Evolutionary conservation across 2,329 filamentous ascomycete genomes (phyloP), one percentile per base, ranked within the genome.

Genomic region (Knoxdaviesia proteae): DNA sequence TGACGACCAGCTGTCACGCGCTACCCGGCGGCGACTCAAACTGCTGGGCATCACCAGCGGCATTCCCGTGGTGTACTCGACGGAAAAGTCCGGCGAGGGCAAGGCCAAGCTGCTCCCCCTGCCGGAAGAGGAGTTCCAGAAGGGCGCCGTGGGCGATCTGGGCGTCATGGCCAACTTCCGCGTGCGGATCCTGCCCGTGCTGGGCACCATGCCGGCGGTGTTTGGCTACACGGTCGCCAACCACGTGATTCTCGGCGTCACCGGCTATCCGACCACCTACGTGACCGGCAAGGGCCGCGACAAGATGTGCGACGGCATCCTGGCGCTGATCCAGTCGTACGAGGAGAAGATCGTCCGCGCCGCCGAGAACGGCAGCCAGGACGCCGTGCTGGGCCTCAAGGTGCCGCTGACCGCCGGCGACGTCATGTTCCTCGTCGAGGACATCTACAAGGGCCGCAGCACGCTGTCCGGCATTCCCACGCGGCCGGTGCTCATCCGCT

Each of bases 171-270:
- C 87, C 1, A 87, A 94, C 55, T 98, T 98, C 58, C 72, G 90
- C 30, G 84, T 94, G 7, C 72, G 90, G n/a, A 98, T 98, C 45
- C 61, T 98, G 6, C 90, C 90, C 0, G 90, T 98, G 0, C 63
- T 98, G 3, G 90, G 90, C 1, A 98, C 90, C 0, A 94, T 98
- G 87, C 90, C 90, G 0, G 88, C 90, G 3, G 79, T 96, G 1
- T 98, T 98, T 57, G 90, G 90, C 6, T 81, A 94, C 44, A 82
- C 80, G 0, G 74, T 83, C 6, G 90, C 90, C 4, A 98, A 96
- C 59, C 84, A 96, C 55, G 76, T 96, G 46, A 88, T 98, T 49
- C 69, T 93, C 44, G 74, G 76, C 45, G 20, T 4, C 29, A 61
- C 69, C 49, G 82, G 77, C 6, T 98, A 98, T 53, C 90, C 90